Evolutionary conservation across 495 filamentous ascomycete species (phyloP).

Genomic region (Tuber umbilicatum): DNA sequence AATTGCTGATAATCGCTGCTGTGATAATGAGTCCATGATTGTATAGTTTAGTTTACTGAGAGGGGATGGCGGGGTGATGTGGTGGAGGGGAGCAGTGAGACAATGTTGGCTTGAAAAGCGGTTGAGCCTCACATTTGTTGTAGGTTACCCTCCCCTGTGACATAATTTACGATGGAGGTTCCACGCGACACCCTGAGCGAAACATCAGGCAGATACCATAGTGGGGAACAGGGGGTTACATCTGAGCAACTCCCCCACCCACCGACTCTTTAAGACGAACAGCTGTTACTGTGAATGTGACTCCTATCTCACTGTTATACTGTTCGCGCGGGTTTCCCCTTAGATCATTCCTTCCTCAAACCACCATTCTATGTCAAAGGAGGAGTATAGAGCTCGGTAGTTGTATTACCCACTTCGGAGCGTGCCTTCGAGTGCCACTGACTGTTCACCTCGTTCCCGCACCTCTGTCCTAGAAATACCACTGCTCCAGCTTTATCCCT

Average conservation of each 20-base stretch:
- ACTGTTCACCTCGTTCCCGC: background rate
- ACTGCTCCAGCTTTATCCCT: background rate
- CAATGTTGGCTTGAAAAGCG: background rate
- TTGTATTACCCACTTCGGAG: background rate
- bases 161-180: background rate
- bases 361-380: background rate
- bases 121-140: background rate
- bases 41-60: background rate
- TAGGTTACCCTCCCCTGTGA: constrained; percentile 1
- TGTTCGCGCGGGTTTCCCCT: background rate
- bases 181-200: constrained; percentile 2
- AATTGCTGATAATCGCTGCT: constrained; percentile 69
- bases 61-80: background rate
- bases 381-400: background rate
- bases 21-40: constrained; percentile 56
- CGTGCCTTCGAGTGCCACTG: background rate
- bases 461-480: background rate
- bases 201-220: constrained; percentile 1
- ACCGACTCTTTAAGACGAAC: background rate
- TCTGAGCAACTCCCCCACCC: background rate
- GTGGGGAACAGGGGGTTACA: background rate
- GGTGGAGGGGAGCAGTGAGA: background rate
- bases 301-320: background rate
- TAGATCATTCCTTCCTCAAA: background rate
- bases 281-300: background rate